phyloP scores from a whole-genome alignment of 305 asterid species.

The Caryopteris hybrid region DNA sequence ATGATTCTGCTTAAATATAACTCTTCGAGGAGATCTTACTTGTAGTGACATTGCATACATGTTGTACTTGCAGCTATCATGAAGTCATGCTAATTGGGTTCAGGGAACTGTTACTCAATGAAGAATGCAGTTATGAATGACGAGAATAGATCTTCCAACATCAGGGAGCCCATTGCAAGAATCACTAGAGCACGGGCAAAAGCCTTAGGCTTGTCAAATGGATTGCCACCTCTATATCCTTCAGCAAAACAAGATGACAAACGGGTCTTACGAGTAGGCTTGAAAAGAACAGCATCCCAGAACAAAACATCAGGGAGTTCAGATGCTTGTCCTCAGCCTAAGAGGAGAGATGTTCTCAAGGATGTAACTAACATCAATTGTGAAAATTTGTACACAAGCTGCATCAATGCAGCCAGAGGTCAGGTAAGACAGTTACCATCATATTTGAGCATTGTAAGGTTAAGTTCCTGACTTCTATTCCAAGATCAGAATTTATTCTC shows the following conservation, averaged over 20 bases:
- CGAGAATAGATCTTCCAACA: conserved; percentile 46
- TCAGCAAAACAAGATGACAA: conserved; percentile 43
- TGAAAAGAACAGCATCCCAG: conserved; percentile 55
- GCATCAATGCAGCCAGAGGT: conserved; percentile 38
- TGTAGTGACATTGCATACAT: conserved; percentile 10
- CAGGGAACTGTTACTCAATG: conserved; percentile 20
- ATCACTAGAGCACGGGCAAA: conserved; percentile 81
- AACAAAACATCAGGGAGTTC: conserved; percentile 27
- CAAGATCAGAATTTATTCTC: too few relatives aligned
- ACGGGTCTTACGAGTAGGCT: conserved; percentile 36
- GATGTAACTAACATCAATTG: conserved; percentile 72
- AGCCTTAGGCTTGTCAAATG: conserved; percentile 47
- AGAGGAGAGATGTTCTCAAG: conserved; percentile 72
- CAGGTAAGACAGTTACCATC: conserved; percentile 38
- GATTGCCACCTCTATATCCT: conserved; percentile 71
- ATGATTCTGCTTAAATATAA: conserved; percentile 5
- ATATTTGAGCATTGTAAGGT: not conserved
- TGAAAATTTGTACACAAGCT: conserved; percentile 35
- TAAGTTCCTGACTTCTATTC: too few relatives aligned
- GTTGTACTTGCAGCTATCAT: conserved; percentile 34
- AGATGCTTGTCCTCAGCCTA: conserved; percentile 35
- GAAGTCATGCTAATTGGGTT: conserved; percentile 34
- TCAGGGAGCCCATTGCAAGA: conserved; percentile 40
- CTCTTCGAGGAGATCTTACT: not conserved
- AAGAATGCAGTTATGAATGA: conserved; percentile 52